Percentiles rank a stretch among this genome's conserved stretches.
Conservation (phyloP, 805 yeast species). For the Kodamaea jinghongensis region DNA sequence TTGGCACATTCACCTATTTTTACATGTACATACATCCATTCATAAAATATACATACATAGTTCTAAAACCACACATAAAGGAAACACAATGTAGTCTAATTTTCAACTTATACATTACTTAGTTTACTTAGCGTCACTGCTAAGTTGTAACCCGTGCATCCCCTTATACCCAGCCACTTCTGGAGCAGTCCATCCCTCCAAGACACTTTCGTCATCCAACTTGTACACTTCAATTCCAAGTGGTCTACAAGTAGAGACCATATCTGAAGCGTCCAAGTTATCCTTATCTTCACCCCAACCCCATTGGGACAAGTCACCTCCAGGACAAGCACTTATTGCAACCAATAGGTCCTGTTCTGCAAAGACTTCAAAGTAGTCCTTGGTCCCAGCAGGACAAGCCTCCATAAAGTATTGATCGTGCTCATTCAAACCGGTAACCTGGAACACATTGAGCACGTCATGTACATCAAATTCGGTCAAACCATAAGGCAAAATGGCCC, state of each 20-base stretch:
- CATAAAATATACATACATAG: too few relatives aligned
- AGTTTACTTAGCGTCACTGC: too few relatives aligned
- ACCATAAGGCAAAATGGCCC: constrained; percentile 59
- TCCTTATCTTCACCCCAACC: constrained; percentile 65
- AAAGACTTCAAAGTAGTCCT: constrained; percentile 62
- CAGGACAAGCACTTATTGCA: constrained; percentile 56
- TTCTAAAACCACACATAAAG: too few relatives aligned
- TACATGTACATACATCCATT: too few relatives aligned
- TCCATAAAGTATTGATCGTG: constrained; percentile 70
- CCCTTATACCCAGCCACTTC: constrained; percentile 32
- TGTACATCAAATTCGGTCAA: constrained; percentile 66
- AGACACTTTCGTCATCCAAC: constrained; percentile 45
- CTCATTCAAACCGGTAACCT: constrained; percentile 55
- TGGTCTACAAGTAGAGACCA: constrained; percentile 43
- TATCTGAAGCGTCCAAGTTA: constrained; percentile 43
- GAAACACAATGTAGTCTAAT: too few relatives aligned
- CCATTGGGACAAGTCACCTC: constrained; percentile 63
- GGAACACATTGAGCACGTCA: constrained; percentile 64
- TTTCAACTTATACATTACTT: too few relatives aligned
- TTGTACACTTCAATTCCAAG: constrained; percentile 59
- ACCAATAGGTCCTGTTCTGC: constrained; percentile 64
- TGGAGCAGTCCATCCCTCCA: constrained; percentile 53
- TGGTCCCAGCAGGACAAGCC: constrained; percentile 56
- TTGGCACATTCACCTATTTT: too few relatives aligned
- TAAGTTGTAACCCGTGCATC: constrained; percentile 47